These are phyloP conservation scores for Cytospora schulzeri DNA, from an alignment of 2,329 filamentous ascomycete species.

Conservation along the genomic window DNA sequence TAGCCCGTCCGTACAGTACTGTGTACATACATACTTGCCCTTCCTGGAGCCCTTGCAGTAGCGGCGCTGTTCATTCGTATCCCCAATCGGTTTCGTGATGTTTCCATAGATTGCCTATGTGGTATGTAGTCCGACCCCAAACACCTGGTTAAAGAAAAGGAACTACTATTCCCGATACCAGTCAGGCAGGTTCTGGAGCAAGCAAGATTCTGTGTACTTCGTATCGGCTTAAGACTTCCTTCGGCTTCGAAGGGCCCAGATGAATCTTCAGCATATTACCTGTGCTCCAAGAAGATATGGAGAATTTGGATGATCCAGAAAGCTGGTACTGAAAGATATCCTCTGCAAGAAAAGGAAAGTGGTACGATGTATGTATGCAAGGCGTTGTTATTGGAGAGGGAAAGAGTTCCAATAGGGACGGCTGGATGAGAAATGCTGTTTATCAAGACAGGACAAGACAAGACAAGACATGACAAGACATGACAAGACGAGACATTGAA, in stretches of 20 bases:
- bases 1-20: not conserved
- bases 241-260: not conserved
- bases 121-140: no score
- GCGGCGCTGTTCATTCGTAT: constrained; percentile 13
- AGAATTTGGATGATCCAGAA: not conserved
- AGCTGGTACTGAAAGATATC: not conserved
- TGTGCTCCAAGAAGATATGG: not conserved
- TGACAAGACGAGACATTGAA: no score
- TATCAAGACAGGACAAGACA: not conserved
- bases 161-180: no score
- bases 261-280: not conserved
- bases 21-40: constrained; percentile 7
- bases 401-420: not conserved
- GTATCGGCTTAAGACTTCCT: not conserved
- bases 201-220: no score
- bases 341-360: not conserved
- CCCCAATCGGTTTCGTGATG: constrained; percentile 3
- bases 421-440: not conserved
- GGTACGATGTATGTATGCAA: not conserved
- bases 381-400: not conserved
- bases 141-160: no score
- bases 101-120: not conserved
- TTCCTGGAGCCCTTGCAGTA: constrained; percentile 19
- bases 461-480: no score
- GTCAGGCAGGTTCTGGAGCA: no score